These are phyloP conservation scores for Pseudogymnoascus sp. DNA, from an alignment of 2,329 filamentous ascomycete genomes.

Conservation along the genomic window DNA sequence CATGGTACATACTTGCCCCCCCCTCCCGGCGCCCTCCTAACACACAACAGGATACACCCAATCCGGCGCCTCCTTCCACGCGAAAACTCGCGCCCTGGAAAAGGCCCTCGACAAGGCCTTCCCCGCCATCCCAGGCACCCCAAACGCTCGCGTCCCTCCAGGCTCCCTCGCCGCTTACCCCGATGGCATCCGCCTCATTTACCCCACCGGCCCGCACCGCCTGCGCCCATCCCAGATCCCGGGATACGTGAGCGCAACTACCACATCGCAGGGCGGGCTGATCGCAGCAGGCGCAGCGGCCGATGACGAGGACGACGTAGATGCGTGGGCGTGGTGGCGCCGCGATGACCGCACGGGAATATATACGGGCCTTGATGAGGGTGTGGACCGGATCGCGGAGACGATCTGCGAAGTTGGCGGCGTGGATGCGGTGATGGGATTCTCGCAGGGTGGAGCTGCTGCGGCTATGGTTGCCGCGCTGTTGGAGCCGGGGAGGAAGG, in stretches of 20 bases:
- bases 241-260: constrained; percentile 42
- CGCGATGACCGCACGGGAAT: constrained; percentile 52
- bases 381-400: constrained; percentile 53
- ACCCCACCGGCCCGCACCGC: constrained; percentile 59
- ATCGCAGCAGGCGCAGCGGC: constrained; percentile 32
- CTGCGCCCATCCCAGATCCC: constrained; percentile 60
- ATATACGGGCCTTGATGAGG: constrained; percentile 63
- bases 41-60: constrained; percentile 67
- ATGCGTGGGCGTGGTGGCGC: constrained; percentile 79
- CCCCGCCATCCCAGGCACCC: constrained; percentile 45
- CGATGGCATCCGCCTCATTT: constrained; percentile 45
- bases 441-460: constrained; percentile 69
- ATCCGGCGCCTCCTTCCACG: constrained; percentile 73
- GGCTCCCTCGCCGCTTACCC: constrained; percentile 36
- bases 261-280: background rate
- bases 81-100: constrained; percentile 79
- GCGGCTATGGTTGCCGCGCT: constrained; percentile 65
- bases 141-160: constrained; percentile 43
- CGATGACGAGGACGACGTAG: constrained; percentile 43
- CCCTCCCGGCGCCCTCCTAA: background rate
- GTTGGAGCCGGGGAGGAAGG: constrained; percentile 47
- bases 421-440: constrained; percentile 72
- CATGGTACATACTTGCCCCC: constrained; percentile 45
- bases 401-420: constrained; percentile 54
- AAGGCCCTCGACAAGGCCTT: constrained; percentile 73